phyloP scores from a whole-genome alignment of 2,329 filamentous ascomycete genomes.

The Phaeosphaeriaceae sp. region DNA sequence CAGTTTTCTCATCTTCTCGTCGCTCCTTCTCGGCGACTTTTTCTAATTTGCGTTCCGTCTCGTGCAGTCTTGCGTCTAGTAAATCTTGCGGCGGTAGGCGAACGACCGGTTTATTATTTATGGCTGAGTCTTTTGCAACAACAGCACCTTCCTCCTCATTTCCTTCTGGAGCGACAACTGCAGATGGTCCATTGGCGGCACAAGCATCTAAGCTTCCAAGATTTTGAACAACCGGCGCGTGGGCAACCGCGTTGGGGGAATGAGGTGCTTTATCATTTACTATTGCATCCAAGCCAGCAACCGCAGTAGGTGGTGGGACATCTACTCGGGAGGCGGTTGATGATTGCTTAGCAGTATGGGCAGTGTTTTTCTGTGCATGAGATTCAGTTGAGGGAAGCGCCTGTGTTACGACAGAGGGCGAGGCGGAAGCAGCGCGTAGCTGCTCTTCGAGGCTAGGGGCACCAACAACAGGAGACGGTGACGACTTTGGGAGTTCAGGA shows the following conservation, averaged over 20 bases:
- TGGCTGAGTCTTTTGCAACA: neutral
- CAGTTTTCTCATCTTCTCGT: conserved; percentile 47
- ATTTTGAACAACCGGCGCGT: conserved; percentile 22
- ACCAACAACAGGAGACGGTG: conserved; percentile 27
- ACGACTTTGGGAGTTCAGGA: conserved; percentile 24
- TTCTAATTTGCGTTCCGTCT: conserved; percentile 50
- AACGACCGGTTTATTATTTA: conserved; percentile 38
- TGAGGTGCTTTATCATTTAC: conserved; percentile 13
- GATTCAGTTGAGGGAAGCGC: conserved; percentile 26
- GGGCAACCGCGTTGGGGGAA: conserved; percentile 5
- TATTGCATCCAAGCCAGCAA: conserved; percentile 22
- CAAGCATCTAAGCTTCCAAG: conserved; percentile 3
- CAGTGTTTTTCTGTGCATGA: conserved; percentile 20
- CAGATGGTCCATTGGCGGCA: conserved; percentile 23
- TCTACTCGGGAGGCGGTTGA: conserved; percentile 16
- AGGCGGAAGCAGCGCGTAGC: conserved; percentile 42
- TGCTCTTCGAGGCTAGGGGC: conserved; percentile 41
- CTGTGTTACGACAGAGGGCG: conserved; percentile 38
- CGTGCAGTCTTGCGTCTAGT: conserved; percentile 55
- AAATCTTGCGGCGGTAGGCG: conserved; percentile 59
- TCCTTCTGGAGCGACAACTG: conserved; percentile 35
- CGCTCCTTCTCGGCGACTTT: conserved; percentile 44
- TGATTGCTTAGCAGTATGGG: conserved; percentile 12
- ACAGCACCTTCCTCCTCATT: conserved; percentile 33
- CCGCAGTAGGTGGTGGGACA: conserved; percentile 9